phyloP scores from a whole-genome alignment of 225 moss, liverwort and hornwort species.

The Straminergon stramineum region DNA sequence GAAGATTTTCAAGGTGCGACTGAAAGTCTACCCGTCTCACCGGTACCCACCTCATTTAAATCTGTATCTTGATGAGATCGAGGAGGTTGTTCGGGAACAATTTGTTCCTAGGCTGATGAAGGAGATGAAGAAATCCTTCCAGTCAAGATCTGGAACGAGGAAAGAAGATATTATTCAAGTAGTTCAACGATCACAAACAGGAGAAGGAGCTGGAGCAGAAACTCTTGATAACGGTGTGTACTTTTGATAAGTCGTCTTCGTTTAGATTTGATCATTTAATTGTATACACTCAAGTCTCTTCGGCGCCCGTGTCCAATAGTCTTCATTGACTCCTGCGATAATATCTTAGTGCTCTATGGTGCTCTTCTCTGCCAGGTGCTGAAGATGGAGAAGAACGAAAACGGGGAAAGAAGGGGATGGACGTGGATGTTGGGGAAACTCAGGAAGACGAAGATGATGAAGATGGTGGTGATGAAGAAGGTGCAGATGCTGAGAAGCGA shows the following conservation, averaged over 20 bases:
- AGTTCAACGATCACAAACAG: slow-evolving; percentile 42
- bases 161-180: slow-evolving; percentile 61
- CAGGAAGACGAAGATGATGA: slow-evolving; percentile 83
- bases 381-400: slow-evolving; percentile 40
- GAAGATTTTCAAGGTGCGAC: slow-evolving; percentile 66
- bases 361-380: slow-evolving; percentile 12
- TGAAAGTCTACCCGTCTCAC: slow-evolving; percentile 59
- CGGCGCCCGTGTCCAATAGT: not conserved
- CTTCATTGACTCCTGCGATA: not conserved
- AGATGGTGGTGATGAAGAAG: slow-evolving; percentile 72
- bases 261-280: not conserved
- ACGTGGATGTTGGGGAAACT: slow-evolving; percentile 56
- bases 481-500: slow-evolving; percentile 93
- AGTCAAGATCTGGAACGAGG: slow-evolving; percentile 46
- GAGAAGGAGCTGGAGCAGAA: slow-evolving; percentile 31
- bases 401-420: slow-evolving; percentile 18
- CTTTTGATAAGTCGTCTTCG: not conserved
- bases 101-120: slow-evolving; percentile 65
- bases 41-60: slow-evolving; percentile 66
- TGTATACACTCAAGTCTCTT: not conserved
- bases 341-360: not conserved
- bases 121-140: slow-evolving; percentile 57
- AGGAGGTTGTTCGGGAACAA: slow-evolving; percentile 36
- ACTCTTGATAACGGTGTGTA: slow-evolving; percentile 19
- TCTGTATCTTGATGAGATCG: slow-evolving; percentile 40